phyloP scores from a whole-genome alignment of 164 flowering plant genomes.

The Kalanchoe fedtschenkoi region DNA sequence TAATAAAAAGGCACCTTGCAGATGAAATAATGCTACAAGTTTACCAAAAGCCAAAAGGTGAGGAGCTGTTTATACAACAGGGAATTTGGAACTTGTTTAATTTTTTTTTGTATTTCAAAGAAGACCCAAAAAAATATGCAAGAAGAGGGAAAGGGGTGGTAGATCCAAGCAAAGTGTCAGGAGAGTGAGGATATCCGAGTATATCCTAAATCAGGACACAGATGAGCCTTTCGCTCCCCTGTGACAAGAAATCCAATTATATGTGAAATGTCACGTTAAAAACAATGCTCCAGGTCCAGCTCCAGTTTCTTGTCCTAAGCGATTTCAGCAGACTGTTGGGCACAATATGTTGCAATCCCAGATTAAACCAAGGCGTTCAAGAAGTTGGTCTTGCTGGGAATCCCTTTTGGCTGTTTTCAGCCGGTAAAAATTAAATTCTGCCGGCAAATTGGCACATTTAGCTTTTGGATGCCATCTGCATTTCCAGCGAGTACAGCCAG shows the following conservation, averaged over 20 bases:
- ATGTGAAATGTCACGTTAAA: neutral
- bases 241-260: neutral
- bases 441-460: neutral
- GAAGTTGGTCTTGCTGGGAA: conserved; percentile 2
- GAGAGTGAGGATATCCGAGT: neutral
- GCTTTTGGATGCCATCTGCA: neutral
- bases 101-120: neutral
- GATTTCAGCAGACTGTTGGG: too few relatives aligned
- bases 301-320: too few relatives aligned
- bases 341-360: neutral
- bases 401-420: neutral
- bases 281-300: neutral
- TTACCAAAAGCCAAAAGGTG: neutral
- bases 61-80: neutral
- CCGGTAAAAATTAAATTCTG: neutral
- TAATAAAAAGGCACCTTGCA: neutral
- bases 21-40: neutral
- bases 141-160: neutral
- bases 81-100: neutral
- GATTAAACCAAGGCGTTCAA: neutral
- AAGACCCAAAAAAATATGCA: neutral
- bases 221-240: neutral
- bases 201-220: conserved; percentile 1
- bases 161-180: conserved; percentile 1
- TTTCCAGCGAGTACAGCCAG: neutral